Evolutionary conservation across 2,329 filamentous ascomycete genomes (phyloP).

Genomic region (Alternaria gansuensis): DNA sequence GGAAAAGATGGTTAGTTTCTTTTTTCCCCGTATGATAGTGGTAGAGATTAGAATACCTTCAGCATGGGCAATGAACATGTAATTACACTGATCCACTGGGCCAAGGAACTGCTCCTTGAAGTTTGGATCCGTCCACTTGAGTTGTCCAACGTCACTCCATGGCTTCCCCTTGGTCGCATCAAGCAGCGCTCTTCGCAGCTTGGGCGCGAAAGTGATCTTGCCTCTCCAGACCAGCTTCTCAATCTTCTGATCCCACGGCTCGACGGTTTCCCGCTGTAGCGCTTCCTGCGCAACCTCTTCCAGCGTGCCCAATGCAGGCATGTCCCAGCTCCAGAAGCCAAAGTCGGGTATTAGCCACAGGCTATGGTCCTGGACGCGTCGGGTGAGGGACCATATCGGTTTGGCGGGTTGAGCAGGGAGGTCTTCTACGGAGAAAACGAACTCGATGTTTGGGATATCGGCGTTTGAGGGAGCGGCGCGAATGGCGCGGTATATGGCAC

Average conservation of each 20-base stretch:
- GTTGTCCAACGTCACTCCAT: conserved; percentile 47
- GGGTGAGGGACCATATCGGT: conserved; percentile 46
- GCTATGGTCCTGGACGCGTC: conserved; percentile 43
- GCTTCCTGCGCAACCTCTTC: conserved; percentile 43
- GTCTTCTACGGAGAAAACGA: conserved; percentile 47
- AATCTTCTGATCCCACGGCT: conserved; percentile 46
- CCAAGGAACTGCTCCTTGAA: conserved; percentile 56
- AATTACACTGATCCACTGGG: conserved; percentile 64
- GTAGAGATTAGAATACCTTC: conserved; percentile 54
- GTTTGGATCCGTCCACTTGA: conserved; percentile 41
- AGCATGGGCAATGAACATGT: conserved; percentile 64
- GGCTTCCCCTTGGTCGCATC: conserved; percentile 43
- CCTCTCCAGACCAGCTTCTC: conserved; percentile 49
- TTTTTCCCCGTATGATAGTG: background rate
- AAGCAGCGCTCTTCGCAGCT: conserved; percentile 41
- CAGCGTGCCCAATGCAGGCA: conserved; percentile 44
- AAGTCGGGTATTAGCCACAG: conserved; percentile 51
- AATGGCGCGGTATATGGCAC: conserved; percentile 44
- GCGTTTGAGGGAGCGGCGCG: conserved; percentile 33
- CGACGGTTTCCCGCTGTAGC: conserved; percentile 37
- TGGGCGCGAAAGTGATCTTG: conserved; percentile 45
- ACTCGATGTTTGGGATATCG: conserved; percentile 47
- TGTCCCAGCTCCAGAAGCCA: conserved; percentile 50
- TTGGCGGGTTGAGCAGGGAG: conserved; percentile 43
- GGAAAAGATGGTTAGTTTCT: conserved; percentile 24